Base-by-base conservation (phyloP, 179 eudicot genomes). In the Sideroxylon spinosum region DNA sequence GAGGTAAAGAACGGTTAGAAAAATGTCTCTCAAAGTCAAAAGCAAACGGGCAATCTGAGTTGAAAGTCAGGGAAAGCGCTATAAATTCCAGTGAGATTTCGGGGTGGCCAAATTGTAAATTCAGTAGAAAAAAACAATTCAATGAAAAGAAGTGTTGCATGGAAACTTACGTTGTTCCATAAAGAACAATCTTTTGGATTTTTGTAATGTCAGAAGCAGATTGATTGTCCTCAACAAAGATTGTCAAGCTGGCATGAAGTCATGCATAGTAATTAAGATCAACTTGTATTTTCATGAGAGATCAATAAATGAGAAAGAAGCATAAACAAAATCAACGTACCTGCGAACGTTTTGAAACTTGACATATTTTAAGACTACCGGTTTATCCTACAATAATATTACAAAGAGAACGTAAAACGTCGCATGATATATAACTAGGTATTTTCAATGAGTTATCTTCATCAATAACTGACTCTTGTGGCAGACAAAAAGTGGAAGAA, bases 311-410 rank as follows among this genome's bases (percentile, higher is more conserved):
- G 57, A 4, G n/a, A 75, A 79, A 23, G 19, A 28, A 44, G 7
- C 63, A 75, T 66, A 19, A 3, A 55, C 8, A 22, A 25, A 65
- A 55, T 64, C 64, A 66, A 72, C 81, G 32, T 87, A 94, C 98
- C 98, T 93, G 68, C 98, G 93, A 80, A 95, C 98, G 85, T 95
- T 95, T 82, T 95, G 98, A 79, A 95, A 95, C 90, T 93, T 95
- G 73, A 95, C 98, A 79, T 91, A 95, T 81, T 95, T 95, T 86
- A 95, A 74, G 65, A 86, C 82, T 28, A 91, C 90, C 9, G 97
- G 95, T 82, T 90, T 89, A 68, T 94, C 98, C 98, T 95, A 79
- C 78, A 88, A 77, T 52, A 14, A 14, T 52, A 52, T 64, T 14
- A 48, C 78, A 81, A 8, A 71, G 3, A 13, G 59, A 55, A 19